Conservation (phyloP, 2,329 filamentous ascomycete species). For the Neodidymelliopsis sp. region DNA sequence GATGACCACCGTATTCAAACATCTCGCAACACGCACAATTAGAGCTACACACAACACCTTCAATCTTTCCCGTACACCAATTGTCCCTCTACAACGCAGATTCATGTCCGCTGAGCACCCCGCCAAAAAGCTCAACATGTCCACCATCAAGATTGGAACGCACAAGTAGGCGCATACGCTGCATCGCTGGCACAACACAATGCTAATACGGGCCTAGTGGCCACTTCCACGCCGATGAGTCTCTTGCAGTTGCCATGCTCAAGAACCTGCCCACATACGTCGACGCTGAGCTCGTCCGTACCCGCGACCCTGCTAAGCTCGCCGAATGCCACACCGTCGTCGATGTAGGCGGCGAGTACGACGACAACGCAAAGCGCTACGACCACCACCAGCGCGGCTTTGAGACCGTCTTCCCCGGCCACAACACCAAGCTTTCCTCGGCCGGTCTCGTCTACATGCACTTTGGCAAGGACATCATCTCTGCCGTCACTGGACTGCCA, state of each 20-base stretch:
- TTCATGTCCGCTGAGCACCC: slow-evolving; percentile 47
- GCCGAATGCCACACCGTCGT: slow-evolving; percentile 91
- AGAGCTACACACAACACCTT: not conserved
- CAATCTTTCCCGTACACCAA: not conserved
- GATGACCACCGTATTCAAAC: slow-evolving; percentile 24
- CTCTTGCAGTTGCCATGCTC: slow-evolving; percentile 94
- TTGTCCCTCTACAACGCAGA: not conserved
- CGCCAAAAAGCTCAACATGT: slow-evolving; percentile 85
- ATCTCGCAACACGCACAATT: not conserved
- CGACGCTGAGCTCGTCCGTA: slow-evolving; percentile 78
- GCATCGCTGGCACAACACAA: slow-evolving; percentile 1
- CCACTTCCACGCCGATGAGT: slow-evolving; percentile 99
- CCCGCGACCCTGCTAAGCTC: slow-evolving; percentile 81
- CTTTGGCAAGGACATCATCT: slow-evolving; percentile 86
- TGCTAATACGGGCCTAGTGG: slow-evolving; percentile 60
- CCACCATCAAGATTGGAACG: slow-evolving; percentile 77
- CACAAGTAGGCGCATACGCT: slow-evolving; percentile 68
- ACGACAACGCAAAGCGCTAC: slow-evolving; percentile 77
- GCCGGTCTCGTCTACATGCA: slow-evolving; percentile 96
- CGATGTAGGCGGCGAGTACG: slow-evolving; percentile 96
- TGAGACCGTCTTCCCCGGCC: slow-evolving; percentile 80
- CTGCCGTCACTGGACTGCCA: slow-evolving; percentile 66
- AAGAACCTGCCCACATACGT: slow-evolving; percentile 84
- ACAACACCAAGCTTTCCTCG: slow-evolving; percentile 87
- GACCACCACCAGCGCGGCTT: slow-evolving; percentile 98